Evolutionary conservation across 2,329 filamentous ascomycete genomes (phyloP), one percentile per base, ranked within the genome.

Genomic region (Hansfordia pulvinata): DNA sequence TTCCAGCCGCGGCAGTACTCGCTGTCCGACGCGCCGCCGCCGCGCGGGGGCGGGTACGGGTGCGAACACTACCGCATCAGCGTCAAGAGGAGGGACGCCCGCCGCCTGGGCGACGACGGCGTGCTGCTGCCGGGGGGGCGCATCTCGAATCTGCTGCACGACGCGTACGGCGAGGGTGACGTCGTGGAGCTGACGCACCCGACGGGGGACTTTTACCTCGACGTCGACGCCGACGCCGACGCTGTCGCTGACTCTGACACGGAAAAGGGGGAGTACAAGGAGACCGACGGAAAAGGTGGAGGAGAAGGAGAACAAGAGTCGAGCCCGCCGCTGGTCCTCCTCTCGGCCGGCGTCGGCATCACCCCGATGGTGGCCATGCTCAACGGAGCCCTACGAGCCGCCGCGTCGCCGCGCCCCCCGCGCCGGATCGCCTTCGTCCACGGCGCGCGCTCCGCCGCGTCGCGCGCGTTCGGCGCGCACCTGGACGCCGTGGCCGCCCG

Each of bases 1-100:
- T 53, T 62, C 31, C 82, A 88, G 50, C 70, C 72, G 30, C 58
- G 81, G 29, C 81, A 88, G 56, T 88, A 84, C 56, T 80, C 73
- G 24, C 58, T 88, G 30, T 78, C 70, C 41, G 72, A 80, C 39
- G 60, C 54, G 3, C 58, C 61, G n/a, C n/a, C n/a, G n/a, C n/a
- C n/a, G n/a, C n/a, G n/a, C n/a, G n/a, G n/a, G n/a, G n/a, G n/a
- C n/a, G n/a, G n/a, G n/a, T n/a, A n/a, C 4, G 36, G 37, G 14
- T 38, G 61, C 6, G 55, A 57, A 10, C 65, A 72, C 49, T 82
- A 82, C 52, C 69, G 81, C 29, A 73, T 88, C 53, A 79, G 69
- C 37, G 73, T 88, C 34, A 86, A 85, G 62, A 66, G 58, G 30
- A n/a, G n/a, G n/a, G n/a, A n/a, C n/a, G n/a, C n/a, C n/a, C n/a